Conservation (phyloP, 2,329 filamentous ascomycete species). For the Colletotrichum limetticola region DNA sequence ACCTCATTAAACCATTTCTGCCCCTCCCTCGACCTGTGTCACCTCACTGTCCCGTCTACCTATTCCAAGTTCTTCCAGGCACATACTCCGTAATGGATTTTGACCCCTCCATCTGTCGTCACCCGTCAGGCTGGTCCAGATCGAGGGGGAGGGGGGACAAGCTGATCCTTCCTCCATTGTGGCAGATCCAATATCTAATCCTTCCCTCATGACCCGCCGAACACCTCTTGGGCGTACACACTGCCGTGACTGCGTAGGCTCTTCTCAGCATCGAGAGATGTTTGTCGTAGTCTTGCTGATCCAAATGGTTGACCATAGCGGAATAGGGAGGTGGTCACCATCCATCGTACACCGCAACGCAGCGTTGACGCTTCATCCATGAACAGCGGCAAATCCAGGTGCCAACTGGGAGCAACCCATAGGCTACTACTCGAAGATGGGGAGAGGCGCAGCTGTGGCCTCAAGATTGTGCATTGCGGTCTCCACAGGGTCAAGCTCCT, state of each 20-base stretch:
- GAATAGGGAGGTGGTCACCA: background rate
- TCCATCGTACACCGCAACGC: background rate
- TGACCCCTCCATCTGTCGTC: conserved; percentile 25
- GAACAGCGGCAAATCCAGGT: background rate
- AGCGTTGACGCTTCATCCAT: background rate
- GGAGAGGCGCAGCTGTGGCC: conserved; percentile 7
- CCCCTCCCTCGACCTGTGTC: conserved; percentile 21
- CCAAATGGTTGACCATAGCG: background rate
- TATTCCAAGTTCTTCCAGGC: background rate
- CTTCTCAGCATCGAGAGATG: background rate
- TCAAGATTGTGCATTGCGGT: background rate
- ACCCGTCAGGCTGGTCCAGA: conserved; percentile 6
- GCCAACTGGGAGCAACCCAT: background rate
- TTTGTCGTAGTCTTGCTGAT: background rate
- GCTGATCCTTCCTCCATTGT: conserved; percentile 21
- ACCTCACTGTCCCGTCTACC: background rate
- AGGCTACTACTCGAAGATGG: background rate
- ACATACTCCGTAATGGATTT: background rate
- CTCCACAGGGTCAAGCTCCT: conserved; percentile 5
- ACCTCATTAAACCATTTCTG: conserved; percentile 21
- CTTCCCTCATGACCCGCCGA: conserved; percentile 7
- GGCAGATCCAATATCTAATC: conserved; percentile 2
- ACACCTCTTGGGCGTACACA: background rate
- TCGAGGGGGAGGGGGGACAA: conserved; percentile 1
- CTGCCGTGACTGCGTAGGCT: background rate